Evolutionary conservation across 305 asterid species (phyloP), one percentile per base, ranked within the genome.

Genomic region (Plantago lanceolata): DNA sequence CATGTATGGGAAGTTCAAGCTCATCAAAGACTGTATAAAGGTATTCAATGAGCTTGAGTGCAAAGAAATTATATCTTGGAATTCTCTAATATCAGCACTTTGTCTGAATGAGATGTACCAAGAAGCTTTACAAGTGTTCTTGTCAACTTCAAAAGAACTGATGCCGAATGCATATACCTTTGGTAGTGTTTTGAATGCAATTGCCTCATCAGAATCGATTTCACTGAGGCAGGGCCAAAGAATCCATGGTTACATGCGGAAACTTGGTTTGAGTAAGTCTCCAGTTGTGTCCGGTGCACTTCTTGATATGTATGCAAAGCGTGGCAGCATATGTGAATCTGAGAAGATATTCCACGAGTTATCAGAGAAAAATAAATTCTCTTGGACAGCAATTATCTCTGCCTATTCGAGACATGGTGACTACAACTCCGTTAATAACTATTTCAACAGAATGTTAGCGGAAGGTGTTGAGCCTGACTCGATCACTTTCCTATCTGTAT

Each of bases 301-400:
- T 57, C 93, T 90, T 55, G 95, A 90, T 66, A 90, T 90, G 97
- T 90, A 87, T 3, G 95, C 97, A 35, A 90, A 87, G 64, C 88
- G 93, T 53, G 97, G 97, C 70, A 85, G 83, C 81, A 85, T 90
- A 58, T 48, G 29, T 43, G 95, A 90, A 69, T 85, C 97, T 48
- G 70, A 66, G 61, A 74, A 76, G 72, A 80, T 90, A 24, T 90
- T 87, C 24, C 16, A 49, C 20, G 97, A 81, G 77, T 69, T 74
- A 49, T 19, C 67, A 3, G 79, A 81, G 65, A 84, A 68, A 70
- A 81, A 62, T 57, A 90, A 85, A 65, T 79, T 87, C 49, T 74
- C 93, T 59, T 85, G 97, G 97, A 87, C 97, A 31, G 78, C 95
- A 6, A 84, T 90, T 59, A 85, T 90, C 57, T 90, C 97, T 19